phyloP scores from a whole-genome alignment of 257 asterid species.

The Pogostemon cablin region DNA sequence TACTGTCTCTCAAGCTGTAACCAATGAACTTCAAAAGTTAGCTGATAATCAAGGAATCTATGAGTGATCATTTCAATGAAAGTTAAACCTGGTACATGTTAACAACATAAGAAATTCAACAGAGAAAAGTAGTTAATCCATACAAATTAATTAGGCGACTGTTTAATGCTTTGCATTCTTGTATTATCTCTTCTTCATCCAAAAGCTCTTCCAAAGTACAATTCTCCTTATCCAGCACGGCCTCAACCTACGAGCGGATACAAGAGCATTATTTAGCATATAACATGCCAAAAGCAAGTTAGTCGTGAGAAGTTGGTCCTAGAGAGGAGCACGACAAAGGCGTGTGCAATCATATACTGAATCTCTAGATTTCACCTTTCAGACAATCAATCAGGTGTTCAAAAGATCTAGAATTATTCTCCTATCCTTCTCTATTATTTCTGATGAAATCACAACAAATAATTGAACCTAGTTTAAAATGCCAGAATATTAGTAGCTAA shows the following conservation, averaged over 20 bases:
- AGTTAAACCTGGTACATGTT: constrained; percentile 6
- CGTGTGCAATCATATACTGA: constrained; percentile 9
- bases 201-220: constrained; percentile 93
- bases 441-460: constrained; percentile 17
- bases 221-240: constrained; percentile 88
- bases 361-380: constrained; percentile 26
- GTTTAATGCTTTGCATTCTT: constrained; percentile 99
- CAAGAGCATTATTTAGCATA: constrained; percentile 16
- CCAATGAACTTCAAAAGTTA: constrained; percentile 24
- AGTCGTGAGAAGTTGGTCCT: constrained; percentile 6
- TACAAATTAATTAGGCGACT: constrained; percentile 98
- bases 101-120: constrained; percentile 26
- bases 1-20: constrained; percentile 89
- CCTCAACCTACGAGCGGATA: constrained; percentile 66
- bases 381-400: constrained; percentile 2
- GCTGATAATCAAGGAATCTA: constrained; percentile 22
- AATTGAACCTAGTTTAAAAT: constrained; percentile 14
- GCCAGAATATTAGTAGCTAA: background rate
- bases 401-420: constrained; percentile 9
- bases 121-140: constrained; percentile 29
- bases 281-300: constrained; percentile 21
- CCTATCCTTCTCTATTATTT: background rate
- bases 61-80: constrained; percentile 19
- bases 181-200: constrained; percentile 98
- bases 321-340: constrained; percentile 8